Percentiles rank a stretch among this genome's conserved stretches.
Conservation (phyloP, 148 eudicot species). For the Chenopodium formosanum region DNA sequence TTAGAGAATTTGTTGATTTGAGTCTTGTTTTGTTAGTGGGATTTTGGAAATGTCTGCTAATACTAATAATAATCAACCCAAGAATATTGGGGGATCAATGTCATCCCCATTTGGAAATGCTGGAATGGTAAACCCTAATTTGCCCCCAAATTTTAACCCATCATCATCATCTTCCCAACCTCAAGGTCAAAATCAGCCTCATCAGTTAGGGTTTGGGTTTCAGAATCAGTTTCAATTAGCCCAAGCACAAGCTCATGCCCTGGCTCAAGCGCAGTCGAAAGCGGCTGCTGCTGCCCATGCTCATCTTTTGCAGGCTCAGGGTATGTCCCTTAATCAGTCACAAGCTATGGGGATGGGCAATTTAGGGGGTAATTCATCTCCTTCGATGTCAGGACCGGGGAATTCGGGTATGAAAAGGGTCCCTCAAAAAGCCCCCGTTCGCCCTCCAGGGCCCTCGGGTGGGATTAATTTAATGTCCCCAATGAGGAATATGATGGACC, state of each 20-base stretch:
- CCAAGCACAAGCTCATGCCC: constrained; percentile 60
- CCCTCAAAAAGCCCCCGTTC: too few relatives aligned
- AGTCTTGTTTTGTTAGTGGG: background rate
- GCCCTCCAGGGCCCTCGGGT: too few relatives aligned
- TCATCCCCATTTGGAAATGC: constrained; percentile 60
- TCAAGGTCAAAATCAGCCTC: constrained; percentile 47
- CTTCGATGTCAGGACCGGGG: constrained; percentile 22
- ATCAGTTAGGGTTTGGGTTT: constrained; percentile 56
- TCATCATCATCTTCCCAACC: constrained; percentile 26
- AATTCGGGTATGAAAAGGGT: too few relatives aligned
- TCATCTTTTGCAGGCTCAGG: constrained; percentile 67
- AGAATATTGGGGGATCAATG: constrained; percentile 40
- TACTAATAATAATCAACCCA: constrained; percentile 45
- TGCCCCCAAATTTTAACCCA: constrained; percentile 48
- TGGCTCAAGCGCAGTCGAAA: constrained; percentile 47
- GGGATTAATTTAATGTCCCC: too few relatives aligned
- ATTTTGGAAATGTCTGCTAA: constrained; percentile 49
- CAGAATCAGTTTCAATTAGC: constrained; percentile 58
- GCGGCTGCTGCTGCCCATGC: constrained; percentile 28
- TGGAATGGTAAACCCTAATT: constrained; percentile 44
- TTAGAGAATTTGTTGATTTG: background rate
- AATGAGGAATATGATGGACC: too few relatives aligned
- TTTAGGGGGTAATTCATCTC: constrained; percentile 32
- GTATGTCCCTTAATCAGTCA: constrained; percentile 48
- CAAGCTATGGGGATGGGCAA: constrained; percentile 48